phyloP scores from a whole-genome alignment of 1,139 yeast genomes.

The Pichia sp. region DNA sequence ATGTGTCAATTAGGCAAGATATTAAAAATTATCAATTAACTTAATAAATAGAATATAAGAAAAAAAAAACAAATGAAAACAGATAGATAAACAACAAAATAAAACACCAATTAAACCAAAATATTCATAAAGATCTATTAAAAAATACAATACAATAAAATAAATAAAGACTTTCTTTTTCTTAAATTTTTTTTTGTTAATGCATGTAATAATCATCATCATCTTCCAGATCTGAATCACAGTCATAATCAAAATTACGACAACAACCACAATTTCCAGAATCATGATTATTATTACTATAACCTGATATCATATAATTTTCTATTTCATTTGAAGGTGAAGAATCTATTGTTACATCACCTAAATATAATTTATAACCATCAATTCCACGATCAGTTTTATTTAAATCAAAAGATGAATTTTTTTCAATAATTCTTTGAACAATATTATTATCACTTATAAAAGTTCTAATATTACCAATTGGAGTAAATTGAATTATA shows the following conservation, averaged over 20 bases:
- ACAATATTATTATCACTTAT: conserved; percentile 26
- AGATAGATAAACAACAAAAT: too few relatives aligned
- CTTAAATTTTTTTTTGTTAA: not conserved
- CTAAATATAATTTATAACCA: conserved; percentile 29
- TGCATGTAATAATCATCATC: conserved; percentile 17
- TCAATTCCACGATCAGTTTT: conserved; percentile 30
- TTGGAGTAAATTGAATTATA: conserved; percentile 55
- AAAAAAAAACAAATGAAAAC: too few relatives aligned
- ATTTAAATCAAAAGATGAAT: conserved; percentile 29
- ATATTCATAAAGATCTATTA: not conserved
- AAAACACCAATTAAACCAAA: too few relatives aligned
- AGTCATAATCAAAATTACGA: conserved; percentile 18
- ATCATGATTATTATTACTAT: conserved; percentile 21
- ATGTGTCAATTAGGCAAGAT: too few relatives aligned
- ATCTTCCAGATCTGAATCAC: conserved; percentile 25
- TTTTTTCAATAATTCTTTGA: conserved; percentile 26
- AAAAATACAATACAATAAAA: not conserved
- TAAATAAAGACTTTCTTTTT: too few relatives aligned
- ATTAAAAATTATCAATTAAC: too few relatives aligned
- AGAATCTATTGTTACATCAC: conserved; percentile 17
- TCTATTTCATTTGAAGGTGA: conserved; percentile 37
- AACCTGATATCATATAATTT: conserved; percentile 36
- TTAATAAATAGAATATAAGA: too few relatives aligned
- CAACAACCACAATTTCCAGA: conserved; percentile 15
- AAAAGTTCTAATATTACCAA: conserved; percentile 41